Evolutionary conservation across 352 stramenopile genomes (phyloP), one percentile per base, ranked within the genome.

Genomic region (Blastocystis hominis): DNA sequence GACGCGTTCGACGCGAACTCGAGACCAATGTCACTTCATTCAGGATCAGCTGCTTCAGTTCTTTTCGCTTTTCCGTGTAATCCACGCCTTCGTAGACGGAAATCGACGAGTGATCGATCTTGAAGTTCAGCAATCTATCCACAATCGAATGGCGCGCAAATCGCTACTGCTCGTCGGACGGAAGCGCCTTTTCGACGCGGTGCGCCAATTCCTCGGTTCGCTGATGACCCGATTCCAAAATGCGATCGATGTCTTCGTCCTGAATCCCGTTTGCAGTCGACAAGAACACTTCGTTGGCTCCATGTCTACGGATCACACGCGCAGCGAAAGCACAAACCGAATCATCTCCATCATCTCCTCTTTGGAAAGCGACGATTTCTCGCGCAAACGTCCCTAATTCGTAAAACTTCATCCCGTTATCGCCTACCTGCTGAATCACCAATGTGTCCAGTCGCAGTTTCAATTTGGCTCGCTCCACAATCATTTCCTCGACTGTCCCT

Each of bases 241-340:
- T 97, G 4, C 94, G 93, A 89, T 99, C 96, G 88, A 99, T 98
- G 90, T 98, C 96, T 88, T 98, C 95, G 76, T 99, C 96, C 6
- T 94, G 98, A 88, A 98, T 98, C 6, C 93, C 96, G 62, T 88
- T 88, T 36, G 97, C 94, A n/a, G 95, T 97, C 10, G 94, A 94
- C 54, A 94, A 94, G 87, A 99, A 96, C 86, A 99, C 97, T 90
- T 98, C 93, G 90, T 98, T 96, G 4, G 96, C 96, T 77, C 96
- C 96, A 20, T 86, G 42, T 66, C 69, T 79, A 46, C 94, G 93
- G 78, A 99, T 96, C 92, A 97, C 97, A 70, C 96, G 92, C 15
- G 98, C 89, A n/a, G n/a, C n/a, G n/a, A n/a, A n/a, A n/a, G n/a
- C n/a, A n/a, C n/a, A n/a, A n/a, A n/a, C 50, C 94, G 93, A 80